Conservation (phyloP, 2,329 filamentous ascomycete genomes). For the Nothomitra cinnamomea region DNA sequence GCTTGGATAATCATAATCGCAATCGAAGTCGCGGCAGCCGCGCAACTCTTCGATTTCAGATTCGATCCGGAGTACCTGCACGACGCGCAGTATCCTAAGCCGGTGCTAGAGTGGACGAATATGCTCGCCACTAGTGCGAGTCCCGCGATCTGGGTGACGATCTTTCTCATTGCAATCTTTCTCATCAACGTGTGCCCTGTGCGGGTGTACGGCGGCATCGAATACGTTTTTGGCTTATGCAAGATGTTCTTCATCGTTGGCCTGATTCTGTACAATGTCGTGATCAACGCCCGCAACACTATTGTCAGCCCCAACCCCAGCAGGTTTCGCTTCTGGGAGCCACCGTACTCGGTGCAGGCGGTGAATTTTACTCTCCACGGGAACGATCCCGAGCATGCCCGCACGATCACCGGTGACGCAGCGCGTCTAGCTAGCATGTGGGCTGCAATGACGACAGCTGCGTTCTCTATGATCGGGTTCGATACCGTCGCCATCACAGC, state of each 20-base stretch:
- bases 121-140: conserved; percentile 16
- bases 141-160: conserved; percentile 23
- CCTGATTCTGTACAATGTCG: conserved; percentile 27
- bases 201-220: conserved; percentile 17
- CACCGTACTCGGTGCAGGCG: conserved; percentile 19
- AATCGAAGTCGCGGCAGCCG: background rate
- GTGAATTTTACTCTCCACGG: conserved; percentile 14
- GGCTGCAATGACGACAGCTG: conserved; percentile 24
- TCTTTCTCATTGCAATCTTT: conserved; percentile 19
- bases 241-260: conserved; percentile 24
- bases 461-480: conserved; percentile 29
- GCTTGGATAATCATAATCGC: background rate
- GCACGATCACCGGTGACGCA: conserved; percentile 11
- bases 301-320: conserved; percentile 11
- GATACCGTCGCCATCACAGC: conserved; percentile 27
- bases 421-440: conserved; percentile 23
- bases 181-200: conserved; percentile 23
- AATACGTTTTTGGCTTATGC: conserved; percentile 21
- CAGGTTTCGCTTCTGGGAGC: conserved; percentile 20
- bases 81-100: background rate
- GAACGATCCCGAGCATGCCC: conserved; percentile 14
- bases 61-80: background rate
- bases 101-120: conserved; percentile 9
- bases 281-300: conserved; percentile 19
- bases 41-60: background rate